A percentile compares a stretch with the other conserved stretches of the same genome.
Evolutionary conservation across 2,329 filamentous ascomycete genomes (phyloP).

Genomic region (Microcera coccophila): DNA sequence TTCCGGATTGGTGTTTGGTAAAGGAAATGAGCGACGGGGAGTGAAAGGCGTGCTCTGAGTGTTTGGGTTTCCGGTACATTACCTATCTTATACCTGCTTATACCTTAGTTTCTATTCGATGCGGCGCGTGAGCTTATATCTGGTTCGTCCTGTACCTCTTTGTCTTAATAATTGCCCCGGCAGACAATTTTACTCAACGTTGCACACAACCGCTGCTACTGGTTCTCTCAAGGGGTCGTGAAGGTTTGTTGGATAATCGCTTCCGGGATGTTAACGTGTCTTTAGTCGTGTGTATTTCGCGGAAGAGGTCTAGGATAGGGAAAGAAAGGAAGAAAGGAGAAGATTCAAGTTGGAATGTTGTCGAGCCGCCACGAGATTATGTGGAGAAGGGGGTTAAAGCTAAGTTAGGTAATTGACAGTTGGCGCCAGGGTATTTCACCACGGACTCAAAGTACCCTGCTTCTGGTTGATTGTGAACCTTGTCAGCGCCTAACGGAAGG

Average conservation of each 20-base stretch:
- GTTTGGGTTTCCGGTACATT: slow-evolving; percentile 16
- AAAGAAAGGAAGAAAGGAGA: neutral
- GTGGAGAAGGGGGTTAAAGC: neutral
- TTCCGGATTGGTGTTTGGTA: slow-evolving; percentile 23
- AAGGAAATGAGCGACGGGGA: slow-evolving; percentile 14
- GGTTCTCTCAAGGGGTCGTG: neutral
- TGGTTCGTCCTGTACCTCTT: slow-evolving; percentile 19
- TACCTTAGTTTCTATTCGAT: slow-evolving; percentile 27
- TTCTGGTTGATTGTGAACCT: neutral
- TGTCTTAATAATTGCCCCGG: slow-evolving; percentile 30
- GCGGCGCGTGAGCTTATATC: slow-evolving; percentile 18
- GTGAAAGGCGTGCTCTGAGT: slow-evolving; percentile 18
- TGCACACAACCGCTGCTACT: slow-evolving; percentile 17
- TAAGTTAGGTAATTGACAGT: no score
- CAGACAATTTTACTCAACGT: slow-evolving; percentile 34
- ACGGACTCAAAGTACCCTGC: no score
- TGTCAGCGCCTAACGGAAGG: no score
- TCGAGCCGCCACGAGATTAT: neutral
- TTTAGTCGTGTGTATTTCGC: no score
- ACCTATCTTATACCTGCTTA: slow-evolving; percentile 17
- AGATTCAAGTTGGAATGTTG: neutral
- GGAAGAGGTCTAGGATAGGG: no score
- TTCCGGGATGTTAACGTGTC: no score
- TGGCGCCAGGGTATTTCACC: neutral
- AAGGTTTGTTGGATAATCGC: no score